Evolutionary conservation across 768 basidiomycete genomes (phyloP), one percentile per base, ranked within the genome.

Genomic region (Bullera alba): DNA sequence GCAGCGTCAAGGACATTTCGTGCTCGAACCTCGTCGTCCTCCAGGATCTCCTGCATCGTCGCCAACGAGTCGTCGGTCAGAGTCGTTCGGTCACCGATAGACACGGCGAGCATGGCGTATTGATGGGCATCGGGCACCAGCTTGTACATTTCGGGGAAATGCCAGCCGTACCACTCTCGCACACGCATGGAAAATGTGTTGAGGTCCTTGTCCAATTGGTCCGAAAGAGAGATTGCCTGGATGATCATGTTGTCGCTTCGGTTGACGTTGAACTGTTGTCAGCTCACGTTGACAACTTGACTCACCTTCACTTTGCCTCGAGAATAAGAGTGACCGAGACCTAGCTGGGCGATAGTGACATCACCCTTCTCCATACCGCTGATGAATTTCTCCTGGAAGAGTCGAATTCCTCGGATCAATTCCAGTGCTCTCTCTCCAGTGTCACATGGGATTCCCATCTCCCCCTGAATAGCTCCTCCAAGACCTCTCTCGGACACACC

Each of bases 171-270:
- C 93, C 93, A 97, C 73, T 97, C 93, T 63, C 93, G 80, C 44
- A 95, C 83, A 28, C 93, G 87, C 93, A 97, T 97, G 17, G 91
- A 86, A 73, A 97, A 96, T 26, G 92, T 82, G 77, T 97, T 97
- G 74, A 96, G 90, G 73, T 97, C 93, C 78, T 96, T 97, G 80
- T 97, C 93, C 66, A 96, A 85, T 67, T 96, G 92, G 76, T 97
- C 93, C 64, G 95, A 86, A 51, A 96, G 83, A 4, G 92, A 87
- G 70, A 97, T 96, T 53, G 93, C 93, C 75, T 96, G 93, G 63
- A 97, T 97, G 75, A 97, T 96, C 93, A 97, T 97, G 79, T 97
- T 95, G 76, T 95, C 91, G 50, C 87, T 81, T 53, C 69, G 69
- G 62, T 72, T 72, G 60, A 72, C 71, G 61, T 72, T 70, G 67